Percentiles rank a stretch among this genome's conserved stretches.
Conservation (phyloP, 805 yeast genomes). For the Scheffersomyces lignosus region DNA sequence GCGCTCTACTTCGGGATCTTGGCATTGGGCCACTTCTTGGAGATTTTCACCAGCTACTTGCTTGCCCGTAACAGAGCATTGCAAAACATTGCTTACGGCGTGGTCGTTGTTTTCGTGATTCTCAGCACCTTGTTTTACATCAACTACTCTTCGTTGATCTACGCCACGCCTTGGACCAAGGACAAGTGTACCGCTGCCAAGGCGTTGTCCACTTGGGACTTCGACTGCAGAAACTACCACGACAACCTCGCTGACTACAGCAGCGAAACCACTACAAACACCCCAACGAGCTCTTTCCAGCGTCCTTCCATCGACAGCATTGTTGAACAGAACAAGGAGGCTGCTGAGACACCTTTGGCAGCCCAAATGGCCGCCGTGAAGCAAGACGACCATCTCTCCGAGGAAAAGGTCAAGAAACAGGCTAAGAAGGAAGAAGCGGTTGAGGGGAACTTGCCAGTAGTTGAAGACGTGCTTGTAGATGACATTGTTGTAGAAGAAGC, state of each 20-base stretch:
- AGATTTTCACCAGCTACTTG: conserved; percentile 45
- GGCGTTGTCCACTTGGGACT: conserved; percentile 78
- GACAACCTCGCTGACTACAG: conserved; percentile 26
- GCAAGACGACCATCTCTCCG: not conserved
- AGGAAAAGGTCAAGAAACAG: not conserved
- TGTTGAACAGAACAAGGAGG: too few relatives aligned
- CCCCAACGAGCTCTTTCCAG: too few relatives aligned
- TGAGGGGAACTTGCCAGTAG: not conserved
- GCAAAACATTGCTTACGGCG: conserved; percentile 43
- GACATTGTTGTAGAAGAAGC: not conserved
- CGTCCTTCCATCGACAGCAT: too few relatives aligned
- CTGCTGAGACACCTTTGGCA: not conserved
- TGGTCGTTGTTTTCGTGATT: conserved; percentile 50
- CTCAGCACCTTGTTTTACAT: conserved; percentile 55
- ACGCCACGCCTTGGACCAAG: conserved; percentile 81
- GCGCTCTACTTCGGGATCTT: conserved; percentile 85
- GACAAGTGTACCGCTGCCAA: conserved; percentile 61
- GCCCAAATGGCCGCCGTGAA: not conserved
- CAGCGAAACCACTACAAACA: conserved; percentile 4
- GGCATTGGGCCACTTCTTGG: conserved; percentile 69
- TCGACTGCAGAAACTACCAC: conserved; percentile 66
- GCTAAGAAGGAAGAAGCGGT: not conserved
- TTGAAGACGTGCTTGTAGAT: not conserved
- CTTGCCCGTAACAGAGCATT: conserved; percentile 38
- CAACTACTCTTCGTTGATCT: conserved; percentile 68